A percentile compares a stretch with the other conserved stretches of the same genome.
Evolutionary conservation across 2,329 filamentous ascomycete species (phyloP).

Genomic region (Phoma sp.): DNA sequence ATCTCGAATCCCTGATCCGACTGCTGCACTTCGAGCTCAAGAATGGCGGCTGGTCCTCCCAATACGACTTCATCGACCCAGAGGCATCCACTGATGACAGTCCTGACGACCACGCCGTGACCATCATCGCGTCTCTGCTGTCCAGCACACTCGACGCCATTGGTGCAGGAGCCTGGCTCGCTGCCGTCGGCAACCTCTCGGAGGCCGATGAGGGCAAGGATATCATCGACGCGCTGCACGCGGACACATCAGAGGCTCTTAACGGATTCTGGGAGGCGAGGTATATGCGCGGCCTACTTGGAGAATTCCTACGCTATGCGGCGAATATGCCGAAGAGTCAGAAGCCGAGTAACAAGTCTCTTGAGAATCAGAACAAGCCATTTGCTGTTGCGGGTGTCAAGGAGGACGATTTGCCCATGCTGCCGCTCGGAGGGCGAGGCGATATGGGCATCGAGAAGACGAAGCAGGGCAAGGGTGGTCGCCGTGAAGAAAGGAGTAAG

Average conservation of each 20-base stretch:
- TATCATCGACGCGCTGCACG: conserved; percentile 69
- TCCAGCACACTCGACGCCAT: conserved; percentile 78
- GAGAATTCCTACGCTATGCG: conserved; percentile 69
- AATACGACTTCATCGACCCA: conserved; percentile 68
- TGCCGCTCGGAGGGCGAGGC: conserved; percentile 77
- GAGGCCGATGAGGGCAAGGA: conserved; percentile 65
- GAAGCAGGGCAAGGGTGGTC: conserved; percentile 72
- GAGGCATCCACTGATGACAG: conserved; percentile 52
- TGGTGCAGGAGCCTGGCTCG: conserved; percentile 75
- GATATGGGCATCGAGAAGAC: conserved; percentile 55
- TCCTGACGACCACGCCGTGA: conserved; percentile 72
- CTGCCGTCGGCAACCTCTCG: conserved; percentile 57
- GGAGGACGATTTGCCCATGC: conserved; percentile 56
- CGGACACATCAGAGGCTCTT: conserved; percentile 74
- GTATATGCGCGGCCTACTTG: conserved; percentile 68
- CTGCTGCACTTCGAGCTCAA: conserved; percentile 76
- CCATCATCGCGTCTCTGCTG: conserved; percentile 74
- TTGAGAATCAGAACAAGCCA: conserved; percentile 56
- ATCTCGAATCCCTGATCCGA: conserved; percentile 75
- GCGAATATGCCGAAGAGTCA: conserved; percentile 38
- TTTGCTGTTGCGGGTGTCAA: conserved; percentile 52
- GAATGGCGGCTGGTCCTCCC: conserved; percentile 77
- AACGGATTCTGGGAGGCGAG: conserved; percentile 75
- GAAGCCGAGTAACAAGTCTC: conserved; percentile 40
- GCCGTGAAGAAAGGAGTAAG: conserved; percentile 71